Evolutionary conservation across 257 asterid genomes (phyloP).

Genomic region (Ilex aquifolium): DNA sequence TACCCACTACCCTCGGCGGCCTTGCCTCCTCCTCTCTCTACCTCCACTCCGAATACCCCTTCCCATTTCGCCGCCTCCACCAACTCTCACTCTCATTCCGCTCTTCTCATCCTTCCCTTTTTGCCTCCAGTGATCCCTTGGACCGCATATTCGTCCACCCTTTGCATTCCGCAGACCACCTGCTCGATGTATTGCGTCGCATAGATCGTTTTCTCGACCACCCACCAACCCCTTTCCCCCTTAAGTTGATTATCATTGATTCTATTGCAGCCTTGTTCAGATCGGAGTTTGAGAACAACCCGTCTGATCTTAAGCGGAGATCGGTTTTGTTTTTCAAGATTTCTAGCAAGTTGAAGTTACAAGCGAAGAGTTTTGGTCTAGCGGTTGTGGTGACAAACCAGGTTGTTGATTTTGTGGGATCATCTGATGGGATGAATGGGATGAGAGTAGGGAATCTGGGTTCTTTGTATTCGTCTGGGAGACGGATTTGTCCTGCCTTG

Average conservation of each 20-base stretch:
- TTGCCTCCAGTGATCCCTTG: constrained; percentile 23
- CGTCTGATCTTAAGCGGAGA: constrained; percentile 55
- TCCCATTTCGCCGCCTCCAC: constrained; percentile 73
- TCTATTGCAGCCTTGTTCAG: constrained; percentile 84
- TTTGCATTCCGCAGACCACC: constrained; percentile 60
- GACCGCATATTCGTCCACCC: constrained; percentile 53
- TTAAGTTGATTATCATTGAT: constrained; percentile 68
- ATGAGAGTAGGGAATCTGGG: constrained; percentile 55
- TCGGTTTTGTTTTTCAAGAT: constrained; percentile 65
- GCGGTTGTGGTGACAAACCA: constrained; percentile 82
- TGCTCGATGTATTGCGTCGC: constrained; percentile 83
- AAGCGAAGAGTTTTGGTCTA: constrained; percentile 56
- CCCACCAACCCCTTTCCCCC: constrained; percentile 22
- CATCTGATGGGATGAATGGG: constrained; percentile 21
- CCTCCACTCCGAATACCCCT: constrained; percentile 85
- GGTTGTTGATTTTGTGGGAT: constrained; percentile 68
- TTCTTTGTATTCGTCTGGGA: constrained; percentile 54
- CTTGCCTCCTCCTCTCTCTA: constrained; percentile 74
- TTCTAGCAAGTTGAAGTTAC: constrained; percentile 54
- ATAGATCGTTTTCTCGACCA: constrained; percentile 35
- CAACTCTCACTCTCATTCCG: constrained; percentile 42
- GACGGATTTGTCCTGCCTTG: constrained; percentile 73
- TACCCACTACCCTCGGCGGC: constrained; percentile 65
- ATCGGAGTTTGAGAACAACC: constrained; percentile 67
- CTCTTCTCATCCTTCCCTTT: constrained; percentile 25